Conservation (phyloP, 2,329 filamentous ascomycete species). For the Byssochlamys sp. region DNA sequence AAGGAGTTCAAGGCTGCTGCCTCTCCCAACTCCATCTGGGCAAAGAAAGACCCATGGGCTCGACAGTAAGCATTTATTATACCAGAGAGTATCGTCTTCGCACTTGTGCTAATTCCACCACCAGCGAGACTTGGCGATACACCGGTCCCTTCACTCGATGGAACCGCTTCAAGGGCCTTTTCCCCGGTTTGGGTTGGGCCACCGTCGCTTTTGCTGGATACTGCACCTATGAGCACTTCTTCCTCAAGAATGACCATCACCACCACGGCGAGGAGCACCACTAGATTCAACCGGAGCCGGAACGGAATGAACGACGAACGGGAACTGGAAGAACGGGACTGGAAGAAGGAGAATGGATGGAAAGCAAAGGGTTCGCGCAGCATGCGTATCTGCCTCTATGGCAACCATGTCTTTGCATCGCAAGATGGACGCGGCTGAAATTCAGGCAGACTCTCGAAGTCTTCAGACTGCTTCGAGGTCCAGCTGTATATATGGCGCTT, state of each 20-base stretch:
- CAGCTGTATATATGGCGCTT: constrained; percentile 10
- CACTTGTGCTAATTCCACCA: constrained; percentile 9
- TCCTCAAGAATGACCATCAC: constrained; percentile 60
- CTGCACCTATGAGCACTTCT: constrained; percentile 80
- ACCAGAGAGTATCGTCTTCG: not conserved
- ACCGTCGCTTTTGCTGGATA: constrained; percentile 84
- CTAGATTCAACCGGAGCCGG: constrained; percentile 27
- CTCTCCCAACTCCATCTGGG: constrained; percentile 44
- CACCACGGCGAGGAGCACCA: constrained; percentile 51
- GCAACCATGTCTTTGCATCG: not conserved
- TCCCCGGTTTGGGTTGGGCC: constrained; percentile 87
- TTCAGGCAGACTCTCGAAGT: not conserved
- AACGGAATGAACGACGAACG: not conserved
- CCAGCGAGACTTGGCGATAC: constrained; percentile 91
- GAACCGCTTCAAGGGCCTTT: constrained; percentile 77
- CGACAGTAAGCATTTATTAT: constrained; percentile 44
- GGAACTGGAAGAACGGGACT: not conserved
- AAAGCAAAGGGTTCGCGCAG: not conserved
- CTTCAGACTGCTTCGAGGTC: not conserved
- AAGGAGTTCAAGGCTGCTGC: constrained; percentile 66
- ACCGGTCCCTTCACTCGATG: constrained; percentile 74
- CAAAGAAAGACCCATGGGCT: constrained; percentile 52
- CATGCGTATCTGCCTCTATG: not conserved
- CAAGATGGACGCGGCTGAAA: not conserved
- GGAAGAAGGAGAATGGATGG: constrained; percentile 1